Evolutionary conservation across 768 basidiomycete species (phyloP).

Genomic region (Plicaturopsis crispa): DNA sequence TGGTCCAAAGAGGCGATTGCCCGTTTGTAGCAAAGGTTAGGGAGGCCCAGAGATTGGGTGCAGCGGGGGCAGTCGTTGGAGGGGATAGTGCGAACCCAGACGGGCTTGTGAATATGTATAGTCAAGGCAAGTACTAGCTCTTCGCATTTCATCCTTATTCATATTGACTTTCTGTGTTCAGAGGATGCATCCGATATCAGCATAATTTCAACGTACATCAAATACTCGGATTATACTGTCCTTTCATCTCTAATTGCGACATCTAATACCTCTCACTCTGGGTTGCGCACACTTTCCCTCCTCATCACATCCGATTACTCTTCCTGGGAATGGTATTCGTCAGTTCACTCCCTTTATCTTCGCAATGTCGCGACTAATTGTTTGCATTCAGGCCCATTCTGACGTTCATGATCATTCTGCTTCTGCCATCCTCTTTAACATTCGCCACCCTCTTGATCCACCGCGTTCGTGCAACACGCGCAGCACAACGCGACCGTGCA

Average conservation of each 20-base stretch:
- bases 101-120: constrained; percentile 85
- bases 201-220: constrained; percentile 86
- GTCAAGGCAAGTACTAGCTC: constrained; percentile 52
- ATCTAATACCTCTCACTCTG: constrained; percentile 77
- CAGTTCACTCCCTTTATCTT: constrained; percentile 19
- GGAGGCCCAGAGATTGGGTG: constrained; percentile 67
- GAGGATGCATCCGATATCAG: constrained; percentile 81
- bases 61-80: constrained; percentile 87
- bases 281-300: constrained; percentile 66
- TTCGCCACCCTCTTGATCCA: constrained; percentile 86
- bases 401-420: constrained; percentile 79
- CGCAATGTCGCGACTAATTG: constrained; percentile 8
- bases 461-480: constrained; percentile 75
- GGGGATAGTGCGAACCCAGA: constrained; percentile 73
- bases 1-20: constrained; percentile 85
- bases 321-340: constrained; percentile 93
- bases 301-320: constrained; percentile 74
- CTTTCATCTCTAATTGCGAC: constrained; percentile 61
- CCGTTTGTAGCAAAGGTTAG: constrained; percentile 87
- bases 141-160: constrained; percentile 5
- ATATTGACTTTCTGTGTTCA: constrained; percentile 19
- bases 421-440: constrained; percentile 85
- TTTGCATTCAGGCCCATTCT: constrained; percentile 57
- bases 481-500: constrained; percentile 77
- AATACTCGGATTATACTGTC: constrained; percentile 68